Evolutionary conservation across 129 eudicot species (phyloP), one percentile per base, ranked within the genome.

Genomic region (Scalesia atractyloides): DNA sequence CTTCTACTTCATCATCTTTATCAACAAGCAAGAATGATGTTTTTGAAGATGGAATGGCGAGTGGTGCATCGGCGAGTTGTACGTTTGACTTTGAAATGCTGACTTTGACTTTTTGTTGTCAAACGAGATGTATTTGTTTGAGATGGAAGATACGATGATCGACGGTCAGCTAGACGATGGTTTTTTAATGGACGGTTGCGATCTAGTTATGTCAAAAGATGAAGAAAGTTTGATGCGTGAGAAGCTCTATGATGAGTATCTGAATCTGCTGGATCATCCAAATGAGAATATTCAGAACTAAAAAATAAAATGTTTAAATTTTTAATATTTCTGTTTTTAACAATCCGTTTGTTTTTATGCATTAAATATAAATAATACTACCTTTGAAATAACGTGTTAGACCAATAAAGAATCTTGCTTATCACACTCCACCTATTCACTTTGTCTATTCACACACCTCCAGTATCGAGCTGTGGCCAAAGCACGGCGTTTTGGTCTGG

Each of bases 41-140:
- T 36, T 33, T 7, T 34, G 70, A 73, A 12, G 19, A 63, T n/a
- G 47, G n/a, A n/a, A n/a, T n/a, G n/a, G n/a, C n/a, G n/a, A n/a
- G 66, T 41, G 76, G 48, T 30, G 80, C 68, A 54, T 54, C 74
- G 12, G 56, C 74, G 16, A 76, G 68, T n/a, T 56, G 66, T 69
- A 62, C 76, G 12, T 9, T 60, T 77, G 72, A 70, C 48, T 13
- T 61, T 60, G 70, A 10, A 20, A 67, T 17, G 61, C 0, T 16
- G 76, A 68, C 46, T 62, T 64, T 65, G 80, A 80, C 75, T 70
- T 77, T 70, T 69, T 66, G 14, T 77, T 76, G 76, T 71, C 75
- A n/a, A n/a, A n/a, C n/a, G n/a, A n/a, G n/a, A n/a, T n/a, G n/a
- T n/a, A n/a, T 13, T 74, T 74, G 30, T 41, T 66, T 10, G 72